Evolutionary conservation across 345 rosid genomes (phyloP), one percentile per base, ranked within the genome.

Genomic region (Gynandropsis gynandra): DNA sequence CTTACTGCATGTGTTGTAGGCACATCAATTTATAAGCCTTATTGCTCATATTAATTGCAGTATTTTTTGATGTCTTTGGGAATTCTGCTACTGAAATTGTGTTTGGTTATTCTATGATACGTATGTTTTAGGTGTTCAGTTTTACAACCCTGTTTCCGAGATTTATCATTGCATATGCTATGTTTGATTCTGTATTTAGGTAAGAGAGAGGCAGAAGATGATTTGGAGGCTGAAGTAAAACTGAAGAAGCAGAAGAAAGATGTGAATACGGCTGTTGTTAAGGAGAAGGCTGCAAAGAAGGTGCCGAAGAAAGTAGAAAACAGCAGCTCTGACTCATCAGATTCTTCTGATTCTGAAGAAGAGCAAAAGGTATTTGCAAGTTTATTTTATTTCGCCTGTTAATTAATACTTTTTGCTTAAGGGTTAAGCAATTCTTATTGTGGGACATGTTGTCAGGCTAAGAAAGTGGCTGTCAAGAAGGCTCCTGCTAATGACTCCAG

Each of bases 141-240:
- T 37, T 37, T 37, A 5, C 4, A 5, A 37, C 11, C 17, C 1
- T 45, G n/a, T 2, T 14, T 3, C 47, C 19, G 29, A 24, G 29
- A 24, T 24, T 24, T 24, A 24, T 24, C 12, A 11, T 14, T 15
- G 20, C 8, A 14, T 43, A 43, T 31, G 10, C 24, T 17, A 10
- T 7, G 13, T 0, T 14, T 54, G 16, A 16, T 12, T 10, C 12
- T 11, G 4, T 24, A 1, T 41, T 24, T 32, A 80, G 95, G 77
- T 52, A 83, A 87, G 65, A 79, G 96, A 63, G 85, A 73, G 12
- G 77, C 85, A 1, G 85, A 76, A 47, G 71, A 70, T 44, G 70
- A 56, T 10, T 10, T 63, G 15, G 79, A 72, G 50, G 77, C 73
- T 66, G 40, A 62, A 54, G 73, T 68, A 17, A 61, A 49, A 58